These are phyloP conservation scores for Hemileccinum rubropunctum DNA, from an alignment of 768 basidiomycete genomes.

Conservation along the genomic window DNA sequence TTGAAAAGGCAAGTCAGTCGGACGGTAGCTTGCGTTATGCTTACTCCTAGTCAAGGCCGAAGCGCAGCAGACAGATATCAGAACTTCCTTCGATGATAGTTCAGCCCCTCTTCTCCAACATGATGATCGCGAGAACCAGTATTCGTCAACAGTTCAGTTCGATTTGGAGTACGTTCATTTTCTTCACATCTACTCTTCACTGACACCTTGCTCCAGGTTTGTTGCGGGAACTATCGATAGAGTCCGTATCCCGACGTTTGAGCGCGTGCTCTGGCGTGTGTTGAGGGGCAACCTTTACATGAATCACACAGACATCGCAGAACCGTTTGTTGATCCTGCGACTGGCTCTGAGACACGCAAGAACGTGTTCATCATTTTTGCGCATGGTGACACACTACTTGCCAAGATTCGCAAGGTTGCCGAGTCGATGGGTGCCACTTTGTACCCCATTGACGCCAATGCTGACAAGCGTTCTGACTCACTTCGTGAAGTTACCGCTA, in stretches of 20 bases:
- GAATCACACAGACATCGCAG: conserved; percentile 95
- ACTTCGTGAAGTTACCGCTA: conserved; percentile 80
- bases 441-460: conserved; percentile 95
- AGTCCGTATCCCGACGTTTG: conserved; percentile 86
- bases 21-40: neutral
- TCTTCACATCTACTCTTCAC: neutral
- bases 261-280: conserved; percentile 97
- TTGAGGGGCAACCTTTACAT: conserved; percentile 97
- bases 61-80: conserved; percentile 71
- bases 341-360: conserved; percentile 86
- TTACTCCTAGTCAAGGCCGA: conserved; percentile 56
- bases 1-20: conserved; percentile 63
- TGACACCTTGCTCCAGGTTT: conserved; percentile 52
- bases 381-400: conserved; percentile 88
- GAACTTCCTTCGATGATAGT: conserved; percentile 89
- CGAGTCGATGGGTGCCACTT: conserved; percentile 97
- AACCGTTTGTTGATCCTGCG: conserved; percentile 86
- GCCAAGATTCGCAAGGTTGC: conserved; percentile 97
- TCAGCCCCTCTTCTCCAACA: conserved; percentile 88
- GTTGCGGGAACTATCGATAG: conserved; percentile 97
- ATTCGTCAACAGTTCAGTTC: conserved; percentile 55
- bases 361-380: conserved; percentile 99
- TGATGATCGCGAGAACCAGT: conserved; percentile 78
- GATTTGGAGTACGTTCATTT: conserved; percentile 75
- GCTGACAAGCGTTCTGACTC: conserved; percentile 89